phyloP scores from a whole-genome alignment of 2,329 filamentous ascomycete genomes.

The Mollisia scopiformis region DNA sequence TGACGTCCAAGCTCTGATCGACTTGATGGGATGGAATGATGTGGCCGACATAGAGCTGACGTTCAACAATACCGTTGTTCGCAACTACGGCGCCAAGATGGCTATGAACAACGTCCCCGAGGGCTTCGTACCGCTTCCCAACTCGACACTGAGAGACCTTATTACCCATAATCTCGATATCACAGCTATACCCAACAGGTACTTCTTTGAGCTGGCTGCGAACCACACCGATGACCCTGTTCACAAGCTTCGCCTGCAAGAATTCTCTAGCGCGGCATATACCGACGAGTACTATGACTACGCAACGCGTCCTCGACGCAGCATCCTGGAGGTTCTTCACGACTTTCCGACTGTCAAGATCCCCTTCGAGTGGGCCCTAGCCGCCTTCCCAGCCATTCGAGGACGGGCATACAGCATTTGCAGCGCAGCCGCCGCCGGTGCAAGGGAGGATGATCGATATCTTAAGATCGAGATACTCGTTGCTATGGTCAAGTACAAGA shows the following conservation, averaged over 20 bases:
- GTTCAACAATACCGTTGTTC: constrained; percentile 40
- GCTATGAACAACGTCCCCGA: constrained; percentile 26
- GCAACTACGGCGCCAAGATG: not conserved
- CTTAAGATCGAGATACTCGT: constrained; percentile 73
- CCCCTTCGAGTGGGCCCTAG: constrained; percentile 72
- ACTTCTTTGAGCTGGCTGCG: constrained; percentile 79
- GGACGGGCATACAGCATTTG: constrained; percentile 94
- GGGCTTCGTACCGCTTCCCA: constrained; percentile 27
- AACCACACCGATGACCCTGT: constrained; percentile 73
- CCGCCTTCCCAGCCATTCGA: constrained; percentile 80
- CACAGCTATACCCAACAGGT: constrained; percentile 83
- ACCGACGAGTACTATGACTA: constrained; percentile 97
- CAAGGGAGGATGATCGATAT: constrained; percentile 26
- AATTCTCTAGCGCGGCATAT: constrained; percentile 79
- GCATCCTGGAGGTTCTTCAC: constrained; percentile 87
- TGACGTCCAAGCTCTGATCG: constrained; percentile 79
- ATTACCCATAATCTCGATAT: constrained; percentile 87
- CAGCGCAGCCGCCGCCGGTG: constrained; percentile 71
- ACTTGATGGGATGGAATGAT: constrained; percentile 76
- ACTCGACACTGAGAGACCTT: constrained; percentile 67
- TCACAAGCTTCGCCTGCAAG: constrained; percentile 80
- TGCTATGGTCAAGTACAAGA: constrained; percentile 90
- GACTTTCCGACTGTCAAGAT: constrained; percentile 87
- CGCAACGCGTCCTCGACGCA: constrained; percentile 84
- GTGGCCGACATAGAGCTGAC: constrained; percentile 73